These are phyloP conservation scores for Calonectria henricotiae DNA, from an alignment of 2,329 filamentous ascomycete species.

Conservation along the genomic window DNA sequence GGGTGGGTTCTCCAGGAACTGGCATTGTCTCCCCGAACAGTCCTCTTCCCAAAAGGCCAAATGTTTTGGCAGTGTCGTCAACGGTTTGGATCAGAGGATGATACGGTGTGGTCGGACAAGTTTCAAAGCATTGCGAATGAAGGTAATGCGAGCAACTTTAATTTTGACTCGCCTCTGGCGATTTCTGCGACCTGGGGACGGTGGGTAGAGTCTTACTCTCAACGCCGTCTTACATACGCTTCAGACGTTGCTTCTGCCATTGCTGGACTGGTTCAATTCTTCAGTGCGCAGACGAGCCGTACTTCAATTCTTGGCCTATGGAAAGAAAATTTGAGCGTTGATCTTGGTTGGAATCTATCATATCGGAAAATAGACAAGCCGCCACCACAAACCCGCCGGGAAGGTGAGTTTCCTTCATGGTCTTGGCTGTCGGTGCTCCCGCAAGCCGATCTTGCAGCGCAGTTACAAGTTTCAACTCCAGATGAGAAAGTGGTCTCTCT, in stretches of 20 bases:
- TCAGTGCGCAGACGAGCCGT: background rate
- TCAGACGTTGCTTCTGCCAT: conserved; percentile 4
- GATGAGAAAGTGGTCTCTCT: no score
- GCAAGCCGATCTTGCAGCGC: background rate
- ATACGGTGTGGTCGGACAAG: background rate
- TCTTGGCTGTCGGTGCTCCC: background rate
- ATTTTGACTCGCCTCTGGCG: background rate
- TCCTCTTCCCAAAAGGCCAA: conserved; percentile 9
- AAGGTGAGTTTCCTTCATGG: conserved; percentile 1
- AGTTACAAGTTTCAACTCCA: no score
- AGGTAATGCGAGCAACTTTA: background rate
- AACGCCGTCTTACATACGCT: background rate
- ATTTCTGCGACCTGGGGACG: background rate
- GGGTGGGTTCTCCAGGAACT: background rate
- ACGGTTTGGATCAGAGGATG: background rate
- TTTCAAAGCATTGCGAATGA: conserved; percentile 4
- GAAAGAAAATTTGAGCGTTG: background rate
- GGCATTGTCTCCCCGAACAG: background rate
- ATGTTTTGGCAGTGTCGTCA: conserved; percentile 10
- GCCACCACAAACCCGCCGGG: background rate
- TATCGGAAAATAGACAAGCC: background rate
- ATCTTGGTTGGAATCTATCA: background rate
- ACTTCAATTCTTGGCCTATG: background rate
- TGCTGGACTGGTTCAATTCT: background rate
- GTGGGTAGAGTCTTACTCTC: background rate